phyloP scores from a whole-genome alignment of 257 asterid genomes.

The Plantago major region DNA sequence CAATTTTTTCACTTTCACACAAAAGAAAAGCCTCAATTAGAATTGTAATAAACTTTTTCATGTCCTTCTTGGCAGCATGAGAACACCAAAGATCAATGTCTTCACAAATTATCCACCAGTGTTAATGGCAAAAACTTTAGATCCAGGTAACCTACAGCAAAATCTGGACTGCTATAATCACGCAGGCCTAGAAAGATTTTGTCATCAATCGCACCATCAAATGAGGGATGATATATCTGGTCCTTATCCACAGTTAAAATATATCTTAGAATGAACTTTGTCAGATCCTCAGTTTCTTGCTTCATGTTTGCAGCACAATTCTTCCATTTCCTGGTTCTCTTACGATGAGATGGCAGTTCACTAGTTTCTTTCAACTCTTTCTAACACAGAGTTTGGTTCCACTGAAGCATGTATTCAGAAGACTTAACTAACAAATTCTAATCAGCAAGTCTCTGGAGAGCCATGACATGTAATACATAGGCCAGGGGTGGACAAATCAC shows the following conservation, averaged over 20 bases:
- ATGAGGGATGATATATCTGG: slow-evolving; percentile 27
- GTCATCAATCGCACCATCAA: slow-evolving; percentile 27
- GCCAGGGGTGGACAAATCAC: slow-evolving; percentile 56
- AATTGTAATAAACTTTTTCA: slow-evolving; percentile 51
- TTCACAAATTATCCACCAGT: slow-evolving; percentile 58
- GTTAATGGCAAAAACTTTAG: slow-evolving; percentile 47
- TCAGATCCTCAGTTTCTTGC: slow-evolving; percentile 60
- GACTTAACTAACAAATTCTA: slow-evolving; percentile 57
- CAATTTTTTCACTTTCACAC: slow-evolving; percentile 24
- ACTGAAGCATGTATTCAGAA: slow-evolving; percentile 58
- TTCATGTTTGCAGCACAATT: slow-evolving; percentile 39
- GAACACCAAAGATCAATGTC: slow-evolving; percentile 73
- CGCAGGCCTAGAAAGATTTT: slow-evolving; percentile 26
- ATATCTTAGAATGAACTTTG: slow-evolving; percentile 47
- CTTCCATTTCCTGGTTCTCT: slow-evolving; percentile 51
- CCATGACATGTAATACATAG: slow-evolving; percentile 61
- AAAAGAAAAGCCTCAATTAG: slow-evolving; percentile 45
- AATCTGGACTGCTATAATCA: slow-evolving; percentile 30
- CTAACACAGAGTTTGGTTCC: slow-evolving; percentile 35
- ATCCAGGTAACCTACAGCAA: slow-evolving; percentile 54
- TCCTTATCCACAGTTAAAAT: slow-evolving; percentile 40
- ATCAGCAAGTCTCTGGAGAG: slow-evolving; percentile 80
- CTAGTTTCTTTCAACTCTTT: slow-evolving; percentile 38
- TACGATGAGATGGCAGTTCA: slow-evolving; percentile 31
- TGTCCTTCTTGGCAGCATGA: slow-evolving; percentile 68